Conservation (phyloP, 805 yeast species). For the Saccharomycopsis babjevae region DNA sequence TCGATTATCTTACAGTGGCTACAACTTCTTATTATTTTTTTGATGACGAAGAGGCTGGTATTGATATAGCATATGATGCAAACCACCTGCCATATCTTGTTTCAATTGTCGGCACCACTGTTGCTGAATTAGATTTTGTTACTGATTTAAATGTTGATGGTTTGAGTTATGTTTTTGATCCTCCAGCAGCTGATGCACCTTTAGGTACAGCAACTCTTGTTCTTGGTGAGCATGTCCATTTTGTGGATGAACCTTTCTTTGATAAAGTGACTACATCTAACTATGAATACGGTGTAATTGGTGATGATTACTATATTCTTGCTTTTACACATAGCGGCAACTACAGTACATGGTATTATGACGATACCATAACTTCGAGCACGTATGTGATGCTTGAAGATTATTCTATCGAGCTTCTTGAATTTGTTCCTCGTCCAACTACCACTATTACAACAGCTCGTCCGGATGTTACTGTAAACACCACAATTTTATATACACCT, state of each 20-base stretch:
- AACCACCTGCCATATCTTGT: not conserved
- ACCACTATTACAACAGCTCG: not conserved
- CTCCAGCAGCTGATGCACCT: not conserved
- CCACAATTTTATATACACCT: not conserved
- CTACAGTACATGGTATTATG: not conserved
- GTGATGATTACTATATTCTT: not conserved
- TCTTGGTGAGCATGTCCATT: not conserved
- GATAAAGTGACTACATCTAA: not conserved
- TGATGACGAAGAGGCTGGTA: not conserved
- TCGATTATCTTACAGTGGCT: not conserved
- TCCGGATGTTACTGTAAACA: not conserved
- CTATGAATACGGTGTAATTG: not conserved
- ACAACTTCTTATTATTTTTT: not conserved
- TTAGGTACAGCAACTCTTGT: not conserved
- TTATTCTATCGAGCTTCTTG: not conserved
- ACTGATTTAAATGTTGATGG: not conserved
- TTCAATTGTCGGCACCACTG: not conserved
- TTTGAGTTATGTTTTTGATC: not conserved
- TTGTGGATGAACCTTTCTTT: not conserved
- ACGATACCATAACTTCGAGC: not conserved
- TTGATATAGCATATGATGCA: not conserved
- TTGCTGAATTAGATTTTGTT: not conserved
- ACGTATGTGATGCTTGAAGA: not conserved
- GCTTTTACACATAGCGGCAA: not conserved
- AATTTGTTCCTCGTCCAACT: not conserved